These are phyloP conservation scores for Trypanosoma congolense DNA, from an alignment of 208 protist species.

Conservation along the genomic window DNA sequence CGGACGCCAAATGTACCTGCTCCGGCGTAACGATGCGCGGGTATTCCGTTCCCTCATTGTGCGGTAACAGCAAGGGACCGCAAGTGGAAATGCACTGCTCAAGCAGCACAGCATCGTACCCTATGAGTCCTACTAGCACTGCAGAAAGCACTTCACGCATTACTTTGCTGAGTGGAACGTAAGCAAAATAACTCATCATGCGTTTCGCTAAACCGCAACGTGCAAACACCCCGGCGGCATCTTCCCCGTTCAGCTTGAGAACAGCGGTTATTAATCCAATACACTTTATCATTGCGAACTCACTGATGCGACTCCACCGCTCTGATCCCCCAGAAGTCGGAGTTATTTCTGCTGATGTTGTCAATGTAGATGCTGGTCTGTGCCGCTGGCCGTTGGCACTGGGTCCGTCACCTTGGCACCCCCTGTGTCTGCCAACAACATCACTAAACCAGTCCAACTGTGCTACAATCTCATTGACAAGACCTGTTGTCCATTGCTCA, in stretches of 20 bases:
- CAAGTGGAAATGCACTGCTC: conserved; percentile 20
- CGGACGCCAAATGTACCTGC: conserved; percentile 30
- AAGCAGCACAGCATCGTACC: conserved; percentile 28
- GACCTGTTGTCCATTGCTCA: conserved; percentile 29
- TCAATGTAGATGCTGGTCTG: neutral
- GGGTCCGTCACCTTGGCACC: neutral
- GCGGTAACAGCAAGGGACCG: conserved; percentile 7
- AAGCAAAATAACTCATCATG: conserved; percentile 32
- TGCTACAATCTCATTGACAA: conserved; percentile 31
- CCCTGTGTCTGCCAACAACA: neutral
- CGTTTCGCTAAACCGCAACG: conserved; percentile 21
- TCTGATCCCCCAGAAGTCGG: no score
- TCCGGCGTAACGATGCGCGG: conserved; percentile 14
- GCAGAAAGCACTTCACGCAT: conserved; percentile 25
- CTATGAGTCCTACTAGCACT: conserved; percentile 26
- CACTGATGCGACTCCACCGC: no score
- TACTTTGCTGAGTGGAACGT: conserved; percentile 29
- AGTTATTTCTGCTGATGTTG: neutral
- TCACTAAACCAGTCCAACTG: conserved; percentile 23
- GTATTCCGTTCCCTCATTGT: neutral
- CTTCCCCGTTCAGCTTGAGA: conserved; percentile 19
- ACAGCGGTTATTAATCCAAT: conserved; percentile 46
- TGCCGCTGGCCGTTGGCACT: no score
- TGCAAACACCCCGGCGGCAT: conserved; percentile 21
- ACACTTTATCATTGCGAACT: conserved; percentile 46